These are phyloP conservation scores for Brassica balearica DNA, from an alignment of 441 rosid species.

Conservation along the genomic window DNA sequence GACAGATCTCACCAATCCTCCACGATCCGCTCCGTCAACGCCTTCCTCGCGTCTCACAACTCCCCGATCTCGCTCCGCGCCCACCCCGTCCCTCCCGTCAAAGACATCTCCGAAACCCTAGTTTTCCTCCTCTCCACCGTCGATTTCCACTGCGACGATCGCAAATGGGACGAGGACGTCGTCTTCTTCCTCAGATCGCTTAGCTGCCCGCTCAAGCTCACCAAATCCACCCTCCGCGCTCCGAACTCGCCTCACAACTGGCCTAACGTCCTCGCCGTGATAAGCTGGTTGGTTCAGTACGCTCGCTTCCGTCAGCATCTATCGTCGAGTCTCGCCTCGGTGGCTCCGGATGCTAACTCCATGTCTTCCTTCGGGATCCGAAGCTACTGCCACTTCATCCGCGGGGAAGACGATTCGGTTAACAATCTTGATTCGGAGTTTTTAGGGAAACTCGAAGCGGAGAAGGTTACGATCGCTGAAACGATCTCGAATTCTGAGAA, in stretches of 20 bases:
- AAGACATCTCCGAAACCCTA: slow-evolving; percentile 70
- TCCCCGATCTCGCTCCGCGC: slow-evolving; percentile 45
- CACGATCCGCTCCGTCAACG: slow-evolving; percentile 64
- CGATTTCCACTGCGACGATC: slow-evolving; percentile 48
- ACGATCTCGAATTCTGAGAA: slow-evolving; percentile 48
- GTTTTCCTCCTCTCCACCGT: slow-evolving; percentile 59
- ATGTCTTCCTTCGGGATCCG: slow-evolving; percentile 45
- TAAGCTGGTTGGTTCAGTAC: slow-evolving; percentile 82
- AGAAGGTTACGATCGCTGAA: slow-evolving; percentile 53
- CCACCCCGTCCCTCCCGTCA: slow-evolving; percentile 66
- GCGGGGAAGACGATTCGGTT: slow-evolving; percentile 66
- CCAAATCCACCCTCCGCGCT: slow-evolving; percentile 77
- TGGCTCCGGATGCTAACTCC: background rate
- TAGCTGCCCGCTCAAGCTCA: slow-evolving; percentile 73
- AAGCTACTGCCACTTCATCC: slow-evolving; percentile 60
- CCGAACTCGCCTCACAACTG: slow-evolving; percentile 89
- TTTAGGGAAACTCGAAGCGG: slow-evolving; percentile 59
- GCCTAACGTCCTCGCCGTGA: slow-evolving; percentile 75
- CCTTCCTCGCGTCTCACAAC: slow-evolving; percentile 66
- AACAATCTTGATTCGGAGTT: slow-evolving; percentile 65
- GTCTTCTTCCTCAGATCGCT: slow-evolving; percentile 57
- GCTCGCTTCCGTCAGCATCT: slow-evolving; percentile 52
- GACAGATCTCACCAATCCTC: slow-evolving; percentile 61
- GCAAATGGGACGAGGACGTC: slow-evolving; percentile 74
- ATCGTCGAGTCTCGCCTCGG: slow-evolving; percentile 35